Base-by-base conservation (phyloP, 768 basidiomycete genomes). In the Agrocybe pediades region DNA sequence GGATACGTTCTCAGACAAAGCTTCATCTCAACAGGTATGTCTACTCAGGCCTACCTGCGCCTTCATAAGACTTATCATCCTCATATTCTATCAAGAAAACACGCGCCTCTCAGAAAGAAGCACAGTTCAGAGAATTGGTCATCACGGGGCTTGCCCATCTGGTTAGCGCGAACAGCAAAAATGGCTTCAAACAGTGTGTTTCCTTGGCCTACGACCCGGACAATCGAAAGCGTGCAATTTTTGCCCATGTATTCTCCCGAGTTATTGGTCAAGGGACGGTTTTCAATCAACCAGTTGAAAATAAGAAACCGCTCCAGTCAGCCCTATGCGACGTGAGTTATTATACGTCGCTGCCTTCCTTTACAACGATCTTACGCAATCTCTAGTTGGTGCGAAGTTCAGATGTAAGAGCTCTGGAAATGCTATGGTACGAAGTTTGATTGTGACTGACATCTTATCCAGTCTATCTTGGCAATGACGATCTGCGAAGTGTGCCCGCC, bases 171-270 rank as follows among this genome's bases (percentile, higher is more conserved):
- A 96, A 96, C 64, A 86, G 90, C 15, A 91, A 95, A 63, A 87
- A 84, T 60, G 94, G 92, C 5, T 85, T 95, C 65, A 94, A 93
- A 67, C 91, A 95, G 66, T 93, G 89, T 62, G 81, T 95, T 19
- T 74, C 85, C 4, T 75, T 90, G 54, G 90, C 89, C 1, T 93
- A 92, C 60, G 87, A 91, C 61, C 67, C 74, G 19, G 88, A 95
- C 62, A 72, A 78, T 21, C 71, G 80, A 33, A 86, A 88, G 61
- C 82, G 92, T 13, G 77, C 82, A 9, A 91, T 94, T 21, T 97
- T 95, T 63, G 84, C 92, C 13, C 85, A 89, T 61, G 86, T 94
- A 6, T 91, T 95, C 65, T 85, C 89, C 33, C 80, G 87, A 33
- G 92, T 92, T 2, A 79, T 96, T 39, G 79, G 84, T 3, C 85